Base-by-base conservation (phyloP, 495 filamentous ascomycete species). In the Geoglossum glabrum region DNA sequence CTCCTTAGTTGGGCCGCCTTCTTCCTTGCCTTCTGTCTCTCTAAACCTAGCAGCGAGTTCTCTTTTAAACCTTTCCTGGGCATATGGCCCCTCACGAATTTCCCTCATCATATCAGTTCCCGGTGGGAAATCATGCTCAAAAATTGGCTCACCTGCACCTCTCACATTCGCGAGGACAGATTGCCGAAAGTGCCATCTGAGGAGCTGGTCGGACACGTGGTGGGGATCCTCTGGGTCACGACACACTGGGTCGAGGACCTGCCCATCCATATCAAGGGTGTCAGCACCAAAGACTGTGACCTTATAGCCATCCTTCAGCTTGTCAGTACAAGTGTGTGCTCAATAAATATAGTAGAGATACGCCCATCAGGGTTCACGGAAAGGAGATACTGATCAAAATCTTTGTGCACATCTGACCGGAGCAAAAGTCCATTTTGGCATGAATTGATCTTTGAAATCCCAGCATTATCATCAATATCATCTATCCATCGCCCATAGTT, bases 101-200 rank as follows among this genome's bases (percentile, higher is more conserved):
- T 60, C 65, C 19, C 46, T 60, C 58, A 64, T 59, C 51, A 67
- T 65, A 50, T 68, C 64, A 50, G 56, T 60, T 34, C 64, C 63
- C 23, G 65, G 63, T 33, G 61, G 60, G 54, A 68, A 69, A 61
- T 69, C 66, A 46, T 61, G 57, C 58, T 69, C 64, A 38, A 69
- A 69, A 13, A 67, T 56, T 9, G 64, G 66, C 54, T 66, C 66
- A 4, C 66, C 66, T 34, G 61, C 60, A 56, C 64, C 63, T 61
- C 61, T 63, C 62, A 65, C 66, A 36, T 68, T 68, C 19, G 62
- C 59, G 26, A 68, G 57, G 30, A 68, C 64, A 15, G 59, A 61
- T 57, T 69, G 66, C 10, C 64, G 47, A 49, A 69, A 69, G 54
- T 69, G 64, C 66, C 67, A 69, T 19, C 64, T 46, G 6, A 69